Evolutionary conservation across 2,329 filamentous ascomycete species (phyloP).

Genomic region (Dactylellina cionopaga): DNA sequence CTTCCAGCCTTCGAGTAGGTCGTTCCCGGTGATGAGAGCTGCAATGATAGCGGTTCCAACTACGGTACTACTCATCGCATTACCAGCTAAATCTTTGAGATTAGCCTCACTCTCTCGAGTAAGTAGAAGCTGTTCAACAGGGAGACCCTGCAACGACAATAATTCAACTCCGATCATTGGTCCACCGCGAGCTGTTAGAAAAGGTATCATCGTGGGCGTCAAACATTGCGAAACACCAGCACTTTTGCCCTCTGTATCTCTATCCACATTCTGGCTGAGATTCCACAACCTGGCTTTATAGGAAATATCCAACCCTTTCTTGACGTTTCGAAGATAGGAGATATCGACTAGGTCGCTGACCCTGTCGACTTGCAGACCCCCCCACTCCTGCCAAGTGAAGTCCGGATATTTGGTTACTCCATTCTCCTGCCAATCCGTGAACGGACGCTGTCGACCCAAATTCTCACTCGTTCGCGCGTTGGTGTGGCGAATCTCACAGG

Average conservation of each 20-base stretch:
- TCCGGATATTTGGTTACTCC: constrained; percentile 68
- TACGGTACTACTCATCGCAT: constrained; percentile 81
- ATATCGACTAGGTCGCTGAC: constrained; percentile 75
- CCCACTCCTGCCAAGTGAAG: constrained; percentile 64
- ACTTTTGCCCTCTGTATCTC: constrained; percentile 63
- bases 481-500: constrained; percentile 71
- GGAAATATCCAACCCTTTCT: constrained; percentile 27
- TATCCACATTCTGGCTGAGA: constrained; percentile 77
- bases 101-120: constrained; percentile 71
- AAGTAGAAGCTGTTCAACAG: constrained; percentile 71
- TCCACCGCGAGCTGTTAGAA: constrained; percentile 70
- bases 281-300: constrained; percentile 68
- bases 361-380: constrained; percentile 67
- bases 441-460: constrained; percentile 68
- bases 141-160: constrained; percentile 75
- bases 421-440: constrained; percentile 70
- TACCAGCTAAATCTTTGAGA: constrained; percentile 77
- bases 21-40: constrained; percentile 64
- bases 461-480: constrained; percentile 65
- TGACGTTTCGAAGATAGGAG: constrained; percentile 62
- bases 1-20: constrained; percentile 27
- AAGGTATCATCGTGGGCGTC: constrained; percentile 73
- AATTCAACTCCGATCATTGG: constrained; percentile 72
- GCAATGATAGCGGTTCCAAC: constrained; percentile 72
- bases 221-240: constrained; percentile 74